A percentile compares a stretch with the other conserved stretches of the same genome.
Evolutionary conservation across 129 eudicot species (phyloP).

Genomic region (Mikania micrantha): DNA sequence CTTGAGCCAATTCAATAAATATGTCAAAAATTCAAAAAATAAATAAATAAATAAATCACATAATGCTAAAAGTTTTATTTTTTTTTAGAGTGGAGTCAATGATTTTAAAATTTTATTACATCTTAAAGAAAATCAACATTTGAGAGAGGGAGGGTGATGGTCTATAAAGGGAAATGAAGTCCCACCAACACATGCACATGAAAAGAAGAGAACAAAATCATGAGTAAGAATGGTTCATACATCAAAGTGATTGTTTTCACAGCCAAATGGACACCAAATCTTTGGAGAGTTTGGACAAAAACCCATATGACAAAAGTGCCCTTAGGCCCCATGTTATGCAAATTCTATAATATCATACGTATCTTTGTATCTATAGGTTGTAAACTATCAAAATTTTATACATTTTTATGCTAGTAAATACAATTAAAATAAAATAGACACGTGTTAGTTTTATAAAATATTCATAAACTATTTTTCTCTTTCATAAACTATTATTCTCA

Average conservation of each 20-base stretch:
- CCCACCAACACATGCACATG: slow-evolving; percentile 33
- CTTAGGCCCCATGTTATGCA: slow-evolving; percentile 1
- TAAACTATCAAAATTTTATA: too few species aligned
- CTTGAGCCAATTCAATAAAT: neutral
- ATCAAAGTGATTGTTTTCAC: slow-evolving; percentile 29
- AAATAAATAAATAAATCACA: too few species aligned
- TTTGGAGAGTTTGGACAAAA: slow-evolving; percentile 19
- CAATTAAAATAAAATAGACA: too few species aligned
- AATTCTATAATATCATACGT: neutral
- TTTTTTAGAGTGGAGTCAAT: too few species aligned
- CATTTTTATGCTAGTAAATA: too few species aligned
- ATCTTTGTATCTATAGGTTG: too few species aligned
- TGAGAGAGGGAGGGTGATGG: neutral
- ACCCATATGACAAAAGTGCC: slow-evolving; percentile 3
- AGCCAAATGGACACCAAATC: slow-evolving; percentile 31
- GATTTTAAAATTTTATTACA: neutral
- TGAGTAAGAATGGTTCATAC: slow-evolving; percentile 24
- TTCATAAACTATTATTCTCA: too few species aligned
- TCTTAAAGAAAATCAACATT: neutral
- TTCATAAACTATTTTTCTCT: too few species aligned
- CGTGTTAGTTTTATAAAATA: too few species aligned
- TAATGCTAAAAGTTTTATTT: too few species aligned
- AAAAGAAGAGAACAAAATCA: slow-evolving; percentile 29
- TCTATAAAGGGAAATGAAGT: slow-evolving; percentile 19
- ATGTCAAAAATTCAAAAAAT: too few species aligned